Percentiles rank a stretch among this genome's conserved stretches.
These are phyloP conservation scores for Colletotrichum zoysiae DNA, from an alignment of 2,329 filamentous ascomycete species.

Conservation along the genomic window DNA sequence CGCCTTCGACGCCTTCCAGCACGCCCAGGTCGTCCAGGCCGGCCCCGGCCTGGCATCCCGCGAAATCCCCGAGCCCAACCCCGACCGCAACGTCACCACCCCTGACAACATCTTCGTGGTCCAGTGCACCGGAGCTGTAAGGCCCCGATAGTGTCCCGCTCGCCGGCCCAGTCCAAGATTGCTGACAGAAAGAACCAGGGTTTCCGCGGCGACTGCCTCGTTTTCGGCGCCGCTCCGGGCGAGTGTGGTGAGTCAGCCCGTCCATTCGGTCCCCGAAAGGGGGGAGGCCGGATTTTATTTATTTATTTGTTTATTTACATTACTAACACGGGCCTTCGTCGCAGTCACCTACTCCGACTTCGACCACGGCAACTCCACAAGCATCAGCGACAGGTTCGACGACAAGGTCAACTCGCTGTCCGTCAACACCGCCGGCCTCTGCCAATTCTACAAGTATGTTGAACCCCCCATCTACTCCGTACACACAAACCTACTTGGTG, in stretches of 20 bases:
- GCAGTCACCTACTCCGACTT: constrained; percentile 33
- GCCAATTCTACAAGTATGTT: constrained; percentile 35
- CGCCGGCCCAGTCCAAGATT: too few species aligned
- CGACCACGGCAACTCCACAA: constrained; percentile 21
- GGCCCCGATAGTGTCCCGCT: neutral
- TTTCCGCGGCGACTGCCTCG: constrained; percentile 35
- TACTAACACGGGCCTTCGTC: neutral
- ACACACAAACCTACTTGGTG: too few species aligned
- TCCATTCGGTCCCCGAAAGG: neutral
- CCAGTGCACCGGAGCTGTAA: constrained; percentile 22
- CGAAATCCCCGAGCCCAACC: constrained; percentile 17
- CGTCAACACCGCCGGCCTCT: constrained; percentile 34
- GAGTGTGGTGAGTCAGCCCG: constrained; percentile 7
- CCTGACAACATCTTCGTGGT: constrained; percentile 29
- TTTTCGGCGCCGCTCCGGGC: constrained; percentile 28
- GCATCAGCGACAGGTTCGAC: constrained; percentile 22
- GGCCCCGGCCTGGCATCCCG: neutral
- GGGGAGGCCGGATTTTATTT: too few species aligned
- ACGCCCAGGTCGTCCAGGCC: neutral
- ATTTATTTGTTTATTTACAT: too few species aligned
- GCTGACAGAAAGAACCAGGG: constrained; percentile 12
- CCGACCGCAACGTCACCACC: constrained; percentile 29
- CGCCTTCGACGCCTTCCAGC: constrained; percentile 19
- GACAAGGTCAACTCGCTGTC: constrained; percentile 32
- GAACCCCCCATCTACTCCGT: too few species aligned